phyloP scores from a whole-genome alignment of 495 filamentous ascomycete genomes.

The Tuber borchii region DNA sequence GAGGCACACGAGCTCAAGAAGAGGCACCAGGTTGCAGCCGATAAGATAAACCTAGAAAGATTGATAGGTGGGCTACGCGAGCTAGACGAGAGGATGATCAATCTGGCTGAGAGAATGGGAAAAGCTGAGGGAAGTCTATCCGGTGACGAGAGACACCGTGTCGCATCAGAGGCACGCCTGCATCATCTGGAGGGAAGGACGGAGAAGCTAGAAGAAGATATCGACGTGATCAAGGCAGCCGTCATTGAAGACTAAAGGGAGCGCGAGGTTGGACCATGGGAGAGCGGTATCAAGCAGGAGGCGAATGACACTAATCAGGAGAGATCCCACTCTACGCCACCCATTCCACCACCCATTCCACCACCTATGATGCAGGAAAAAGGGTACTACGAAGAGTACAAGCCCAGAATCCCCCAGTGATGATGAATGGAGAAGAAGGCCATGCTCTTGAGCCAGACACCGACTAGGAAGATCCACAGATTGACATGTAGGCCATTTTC shows the following conservation, averaged over 20 bases:
- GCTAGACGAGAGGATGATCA: conserved; percentile 18
- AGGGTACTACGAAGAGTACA: not conserved
- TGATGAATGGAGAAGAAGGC: not conserved
- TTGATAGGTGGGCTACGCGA: conserved; percentile 20
- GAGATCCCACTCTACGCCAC: not conserved
- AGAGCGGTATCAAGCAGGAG: not conserved
- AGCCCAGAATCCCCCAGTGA: not conserved
- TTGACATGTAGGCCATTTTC: not conserved
- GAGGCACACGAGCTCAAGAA: conserved; percentile 22
- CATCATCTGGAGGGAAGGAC: conserved; percentile 23
- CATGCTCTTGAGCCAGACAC: not conserved
- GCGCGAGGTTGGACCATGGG: not conserved
- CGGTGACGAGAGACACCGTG: conserved; percentile 17
- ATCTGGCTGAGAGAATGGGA: conserved; percentile 23
- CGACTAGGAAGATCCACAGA: not conserved
- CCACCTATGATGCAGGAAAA: not conserved
- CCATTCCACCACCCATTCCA: not conserved
- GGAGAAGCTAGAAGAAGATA: conserved; percentile 29
- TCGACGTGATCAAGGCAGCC: conserved; percentile 22
- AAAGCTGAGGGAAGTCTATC: conserved; percentile 30
- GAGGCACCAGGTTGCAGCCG: conserved; percentile 8
- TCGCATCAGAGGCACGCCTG: conserved; percentile 23
- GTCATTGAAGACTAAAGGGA: conserved; percentile 19
- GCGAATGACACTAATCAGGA: not conserved
- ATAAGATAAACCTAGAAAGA: conserved; percentile 15